Evolutionary conservation across 768 basidiomycete species (phyloP).

Genomic region (Favolaschia claudopus): DNA sequence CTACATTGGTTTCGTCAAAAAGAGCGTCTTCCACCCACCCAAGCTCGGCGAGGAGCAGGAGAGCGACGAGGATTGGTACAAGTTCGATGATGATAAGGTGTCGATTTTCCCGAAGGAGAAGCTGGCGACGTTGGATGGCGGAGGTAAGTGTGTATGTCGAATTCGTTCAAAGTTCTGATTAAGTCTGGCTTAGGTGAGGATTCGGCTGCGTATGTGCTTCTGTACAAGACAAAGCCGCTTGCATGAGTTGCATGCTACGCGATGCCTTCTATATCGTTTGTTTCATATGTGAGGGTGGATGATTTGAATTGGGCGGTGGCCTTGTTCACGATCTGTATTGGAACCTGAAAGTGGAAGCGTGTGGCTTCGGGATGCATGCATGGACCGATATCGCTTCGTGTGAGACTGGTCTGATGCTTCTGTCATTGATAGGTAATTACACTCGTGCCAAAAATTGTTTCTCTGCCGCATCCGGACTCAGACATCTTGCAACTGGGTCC

Average conservation of each 20-base stretch:
- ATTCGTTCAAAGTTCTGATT: too few species aligned
- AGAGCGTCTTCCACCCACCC: slow-evolving; percentile 66
- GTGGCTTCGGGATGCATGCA: too few species aligned
- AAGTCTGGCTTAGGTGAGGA: slow-evolving; percentile 80
- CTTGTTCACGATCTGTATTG: too few species aligned
- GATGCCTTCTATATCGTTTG: background rate
- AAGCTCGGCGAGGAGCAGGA: slow-evolving; percentile 53
- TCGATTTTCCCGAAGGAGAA: slow-evolving; percentile 87
- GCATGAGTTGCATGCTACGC: slow-evolving; percentile 11
- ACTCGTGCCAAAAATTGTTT: too few species aligned
- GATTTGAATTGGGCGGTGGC: too few species aligned
- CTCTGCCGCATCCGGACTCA: too few species aligned
- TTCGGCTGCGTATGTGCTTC: slow-evolving; percentile 86
- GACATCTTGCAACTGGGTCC: too few species aligned
- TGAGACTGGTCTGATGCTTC: too few species aligned
- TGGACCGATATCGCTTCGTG: too few species aligned
- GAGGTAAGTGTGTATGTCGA: slow-evolving; percentile 54
- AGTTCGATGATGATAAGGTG: slow-evolving; percentile 97
- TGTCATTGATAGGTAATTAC: too few species aligned
- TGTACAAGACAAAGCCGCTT: slow-evolving; percentile 74
- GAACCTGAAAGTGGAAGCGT: too few species aligned
- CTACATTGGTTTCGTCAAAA: slow-evolving; percentile 93
- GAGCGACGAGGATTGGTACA: slow-evolving; percentile 89
- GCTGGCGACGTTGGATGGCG: slow-evolving; percentile 85
- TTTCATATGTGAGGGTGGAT: too few species aligned